Base-by-base conservation (phyloP, 352 stramenopile genomes). In the Elongisporangium prolatum region DNA sequence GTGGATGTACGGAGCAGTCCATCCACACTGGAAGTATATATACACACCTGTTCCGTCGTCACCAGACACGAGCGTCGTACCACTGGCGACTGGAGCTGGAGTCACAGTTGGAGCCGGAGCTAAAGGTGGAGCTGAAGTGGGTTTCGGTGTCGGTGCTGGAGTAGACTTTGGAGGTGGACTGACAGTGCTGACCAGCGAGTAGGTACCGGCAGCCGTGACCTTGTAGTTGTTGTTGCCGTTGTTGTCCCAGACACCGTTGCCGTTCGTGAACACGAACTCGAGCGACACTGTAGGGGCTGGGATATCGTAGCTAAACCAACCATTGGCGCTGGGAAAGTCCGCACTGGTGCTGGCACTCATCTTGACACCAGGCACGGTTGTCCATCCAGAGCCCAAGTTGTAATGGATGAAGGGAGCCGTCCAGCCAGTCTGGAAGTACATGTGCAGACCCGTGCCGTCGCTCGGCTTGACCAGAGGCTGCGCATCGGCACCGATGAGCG, bases 341-440 rank as follows among this genome's bases (percentile, higher is more conserved):
- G 50, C 56, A 21, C 60, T 57, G 50, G 60, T 57, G 50, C 65
- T 68, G 48, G 63, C 63, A 28, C 61, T 56, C 64, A 74, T 63
- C 52, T 52, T 55, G 28, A 59, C 8, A 14, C 68, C 69, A n/a
- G 72, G 72, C 5, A 65, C 73, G 6, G 64, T 70, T 16, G 63
- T 76, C 64, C 70, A 80, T 6, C 59, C 64, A 4, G 58, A 65
- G n/a, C 72, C 71, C 1, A 63, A 25, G 47, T 69, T 79, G 69
- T 79, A 86, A 61, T 86, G 67, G 47, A 84, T 81, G 66, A 73
- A 62, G 13, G 77, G 65, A 0, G 64, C 22, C 8, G 74, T 65
- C 77, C 77, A 87, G 3, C 60, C 65, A 2, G 74, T 74, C 11
- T 71, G 74, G 52, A 71, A 84, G 70, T 71, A 81, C 25, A 87